Evolutionary conservation across 2,329 filamentous ascomycete species (phyloP).

Genomic region (Aureobasidium leucospermi): DNA sequence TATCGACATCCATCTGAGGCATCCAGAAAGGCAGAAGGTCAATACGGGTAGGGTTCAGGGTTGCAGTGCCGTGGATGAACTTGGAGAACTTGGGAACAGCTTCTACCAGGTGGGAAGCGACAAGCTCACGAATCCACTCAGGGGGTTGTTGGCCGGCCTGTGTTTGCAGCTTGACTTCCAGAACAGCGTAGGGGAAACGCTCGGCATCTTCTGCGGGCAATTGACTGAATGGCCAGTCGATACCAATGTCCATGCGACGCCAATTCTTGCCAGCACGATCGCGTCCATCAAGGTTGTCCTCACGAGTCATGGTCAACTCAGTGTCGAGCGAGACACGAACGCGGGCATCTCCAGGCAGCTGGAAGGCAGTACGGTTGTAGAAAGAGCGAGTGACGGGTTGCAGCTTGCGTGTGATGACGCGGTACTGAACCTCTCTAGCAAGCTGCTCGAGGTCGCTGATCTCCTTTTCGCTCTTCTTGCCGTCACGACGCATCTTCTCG

Average conservation of each 20-base stretch:
- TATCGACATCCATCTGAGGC: constrained; percentile 97
- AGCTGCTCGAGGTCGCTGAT: constrained; percentile 87
- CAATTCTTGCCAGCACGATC: constrained; percentile 78
- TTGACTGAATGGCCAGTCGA: constrained; percentile 90
- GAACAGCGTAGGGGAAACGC: constrained; percentile 88
- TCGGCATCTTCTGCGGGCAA: constrained; percentile 77
- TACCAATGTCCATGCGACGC: constrained; percentile 94
- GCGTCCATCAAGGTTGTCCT: constrained; percentile 85
- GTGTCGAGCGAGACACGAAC: constrained; percentile 96
- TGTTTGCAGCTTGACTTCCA: constrained; percentile 97
- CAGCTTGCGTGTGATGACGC: constrained; percentile 77
- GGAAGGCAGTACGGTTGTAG: constrained; percentile 97
- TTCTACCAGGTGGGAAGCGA: constrained; percentile 88
- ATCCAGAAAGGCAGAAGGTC: constrained; percentile 93
- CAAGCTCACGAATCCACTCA: constrained; percentile 92
- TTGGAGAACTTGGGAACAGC: constrained; percentile 99
- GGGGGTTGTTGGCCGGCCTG: constrained; percentile 91
- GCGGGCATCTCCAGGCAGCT: constrained; percentile 89
- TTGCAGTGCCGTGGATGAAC: constrained; percentile 92
- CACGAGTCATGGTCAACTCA: constrained; percentile 87
- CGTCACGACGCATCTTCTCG: constrained; percentile 90
- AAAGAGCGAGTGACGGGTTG: constrained; percentile 89
- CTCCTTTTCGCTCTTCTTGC: constrained; percentile 86
- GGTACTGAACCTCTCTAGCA: constrained; percentile 88
- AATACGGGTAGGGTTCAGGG: constrained; percentile 78